phyloP scores from a whole-genome alignment of 225 moss, liverwort and hornwort genomes.

The Bryoerythrophyllum caledonicum region DNA sequence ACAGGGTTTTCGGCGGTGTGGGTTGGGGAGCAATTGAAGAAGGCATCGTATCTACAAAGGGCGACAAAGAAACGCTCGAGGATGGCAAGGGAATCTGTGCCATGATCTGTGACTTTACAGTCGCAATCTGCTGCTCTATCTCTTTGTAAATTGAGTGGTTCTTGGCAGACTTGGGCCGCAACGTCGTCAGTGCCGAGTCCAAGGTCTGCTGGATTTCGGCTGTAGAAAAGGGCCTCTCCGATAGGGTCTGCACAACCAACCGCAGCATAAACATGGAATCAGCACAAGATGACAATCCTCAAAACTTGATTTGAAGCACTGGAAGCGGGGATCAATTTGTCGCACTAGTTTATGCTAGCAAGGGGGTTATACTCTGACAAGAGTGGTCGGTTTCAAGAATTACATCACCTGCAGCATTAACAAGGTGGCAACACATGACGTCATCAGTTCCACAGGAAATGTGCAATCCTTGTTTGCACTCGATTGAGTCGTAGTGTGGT shows the following conservation, averaged over 20 bases:
- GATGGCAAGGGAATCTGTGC: slow-evolving; percentile 76
- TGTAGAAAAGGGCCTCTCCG: slow-evolving; percentile 69
- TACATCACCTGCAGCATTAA: slow-evolving; percentile 90
- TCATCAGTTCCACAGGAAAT: slow-evolving; percentile 72
- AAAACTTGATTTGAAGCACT: background rate
- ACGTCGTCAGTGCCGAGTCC: slow-evolving; percentile 68
- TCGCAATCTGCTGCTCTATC: slow-evolving; percentile 84
- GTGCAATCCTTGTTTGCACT: slow-evolving; percentile 52
- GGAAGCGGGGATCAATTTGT: background rate
- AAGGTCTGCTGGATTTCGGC: slow-evolving; percentile 75
- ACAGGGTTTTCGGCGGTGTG: slow-evolving; percentile 43
- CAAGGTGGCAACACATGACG: slow-evolving; percentile 89
- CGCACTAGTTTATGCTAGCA: slow-evolving; percentile 8
- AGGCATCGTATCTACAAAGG: slow-evolving; percentile 62
- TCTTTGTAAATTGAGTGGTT: slow-evolving; percentile 81
- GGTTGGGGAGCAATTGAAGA: slow-evolving; percentile 38
- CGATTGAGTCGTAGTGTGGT: slow-evolving; percentile 29
- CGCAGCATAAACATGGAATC: slow-evolving; percentile 20
- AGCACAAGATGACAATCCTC: slow-evolving; percentile 8
- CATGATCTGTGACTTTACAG: slow-evolving; percentile 81
- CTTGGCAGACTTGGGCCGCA: slow-evolving; percentile 81
- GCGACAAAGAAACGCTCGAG: slow-evolving; percentile 41
- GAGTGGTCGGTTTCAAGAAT: background rate
- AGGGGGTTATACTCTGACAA: background rate
- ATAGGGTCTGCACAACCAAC: slow-evolving; percentile 63